Conservation (phyloP, 1,284 basidiomycete genomes). For the Pseudozyma hubeiensis region DNA sequence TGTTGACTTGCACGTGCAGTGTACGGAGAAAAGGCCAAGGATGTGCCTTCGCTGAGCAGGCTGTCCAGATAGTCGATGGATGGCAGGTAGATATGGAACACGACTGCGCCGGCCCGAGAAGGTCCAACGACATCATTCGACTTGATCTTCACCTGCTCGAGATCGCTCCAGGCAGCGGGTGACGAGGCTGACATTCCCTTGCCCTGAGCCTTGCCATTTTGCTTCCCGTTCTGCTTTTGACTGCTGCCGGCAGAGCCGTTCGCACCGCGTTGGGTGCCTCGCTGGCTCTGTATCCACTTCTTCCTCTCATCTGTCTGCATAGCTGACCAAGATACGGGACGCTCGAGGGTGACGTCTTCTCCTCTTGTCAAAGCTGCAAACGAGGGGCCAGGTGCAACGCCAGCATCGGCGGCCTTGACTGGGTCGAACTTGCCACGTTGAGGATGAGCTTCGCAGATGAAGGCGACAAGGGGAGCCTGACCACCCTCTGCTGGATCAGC, state of each 20-base stretch:
- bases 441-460: slow-evolving; percentile 81
- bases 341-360: slow-evolving; percentile 70
- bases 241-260: slow-evolving; percentile 10
- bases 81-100: slow-evolving; percentile 74
- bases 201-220: slow-evolving; percentile 6
- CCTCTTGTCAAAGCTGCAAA: slow-evolving; percentile 70
- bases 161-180: slow-evolving; percentile 69
- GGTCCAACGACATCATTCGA: slow-evolving; percentile 72
- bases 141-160: slow-evolving; percentile 42
- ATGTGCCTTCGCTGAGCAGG: slow-evolving; percentile 70
- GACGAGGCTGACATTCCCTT: slow-evolving; percentile 65
- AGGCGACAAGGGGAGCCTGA: slow-evolving; percentile 70
- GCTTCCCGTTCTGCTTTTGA: slow-evolving; percentile 69
- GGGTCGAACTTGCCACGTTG: slow-evolving; percentile 88
- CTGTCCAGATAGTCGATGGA: slow-evolving; percentile 76
- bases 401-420: slow-evolving; percentile 76
- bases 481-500: slow-evolving; percentile 21
- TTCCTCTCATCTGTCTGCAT: slow-evolving; percentile 37
- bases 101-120: slow-evolving; percentile 75
- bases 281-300: slow-evolving; percentile 69
- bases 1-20: slow-evolving; percentile 24
- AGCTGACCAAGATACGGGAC: slow-evolving; percentile 47
- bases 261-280: slow-evolving; percentile 67
- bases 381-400: slow-evolving; percentile 75
- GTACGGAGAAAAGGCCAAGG: slow-evolving; percentile 72